These are phyloP conservation scores for Aureobasidium sp. DNA, from an alignment of 2,329 filamentous ascomycete genomes.

Conservation along the genomic window DNA sequence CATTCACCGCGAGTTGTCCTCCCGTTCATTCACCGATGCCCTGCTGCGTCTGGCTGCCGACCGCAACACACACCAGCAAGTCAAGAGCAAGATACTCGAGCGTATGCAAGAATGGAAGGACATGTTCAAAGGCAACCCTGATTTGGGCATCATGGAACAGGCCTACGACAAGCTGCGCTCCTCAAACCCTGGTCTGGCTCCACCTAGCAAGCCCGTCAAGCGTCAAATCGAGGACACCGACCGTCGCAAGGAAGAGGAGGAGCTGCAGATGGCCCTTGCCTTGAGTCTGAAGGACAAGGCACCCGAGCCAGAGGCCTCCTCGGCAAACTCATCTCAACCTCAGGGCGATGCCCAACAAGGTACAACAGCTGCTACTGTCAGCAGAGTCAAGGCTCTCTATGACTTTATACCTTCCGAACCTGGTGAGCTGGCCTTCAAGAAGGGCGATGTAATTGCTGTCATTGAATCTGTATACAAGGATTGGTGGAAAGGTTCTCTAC, in stretches of 20 bases:
- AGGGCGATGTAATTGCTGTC: constrained; percentile 94
- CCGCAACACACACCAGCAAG: constrained; percentile 87
- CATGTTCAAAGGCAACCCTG: constrained; percentile 84
- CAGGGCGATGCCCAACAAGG: constrained; percentile 50
- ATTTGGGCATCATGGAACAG: constrained; percentile 95
- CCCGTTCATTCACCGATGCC: constrained; percentile 88
- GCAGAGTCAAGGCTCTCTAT: constrained; percentile 83
- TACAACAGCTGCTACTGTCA: constrained; percentile 93
- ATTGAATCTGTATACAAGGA: constrained; percentile 98
- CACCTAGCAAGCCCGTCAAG: constrained; percentile 90
- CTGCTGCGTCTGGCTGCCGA: constrained; percentile 86
- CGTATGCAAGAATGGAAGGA: constrained; percentile 94
- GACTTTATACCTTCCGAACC: constrained; percentile 93
- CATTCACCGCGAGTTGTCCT: constrained; percentile 85
- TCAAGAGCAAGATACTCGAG: constrained; percentile 95
- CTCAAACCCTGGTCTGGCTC: constrained; percentile 71
- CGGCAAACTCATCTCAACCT: constrained; percentile 21
- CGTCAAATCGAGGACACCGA: constrained; percentile 83
- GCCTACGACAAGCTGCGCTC: constrained; percentile 82
- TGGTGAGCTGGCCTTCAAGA: constrained; percentile 91
- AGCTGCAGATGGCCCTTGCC: constrained; percentile 90
- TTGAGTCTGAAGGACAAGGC: constrained; percentile 84
- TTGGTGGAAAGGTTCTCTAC: constrained; percentile 96
- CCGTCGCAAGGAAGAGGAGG: constrained; percentile 91
- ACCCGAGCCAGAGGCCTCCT: constrained; percentile 18